These are phyloP conservation scores for Aspergillus pseudotamarii DNA, from an alignment of 2,329 filamentous ascomycete genomes.

Conservation along the genomic window DNA sequence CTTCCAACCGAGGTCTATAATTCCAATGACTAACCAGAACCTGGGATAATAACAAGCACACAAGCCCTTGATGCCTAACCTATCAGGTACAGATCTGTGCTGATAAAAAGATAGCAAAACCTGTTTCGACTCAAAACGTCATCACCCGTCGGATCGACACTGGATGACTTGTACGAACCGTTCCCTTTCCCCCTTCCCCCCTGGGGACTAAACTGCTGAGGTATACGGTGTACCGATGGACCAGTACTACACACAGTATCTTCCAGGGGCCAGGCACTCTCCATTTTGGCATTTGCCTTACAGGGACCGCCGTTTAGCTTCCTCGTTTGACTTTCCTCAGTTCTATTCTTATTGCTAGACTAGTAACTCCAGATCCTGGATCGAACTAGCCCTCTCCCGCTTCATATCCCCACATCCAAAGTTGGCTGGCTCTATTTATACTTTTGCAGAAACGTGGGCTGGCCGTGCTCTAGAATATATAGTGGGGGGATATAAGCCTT, in stretches of 20 bases:
- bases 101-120: constrained; percentile 1
- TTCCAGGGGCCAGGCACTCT: too few species aligned
- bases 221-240: too few species aligned
- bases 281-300: too few species aligned
- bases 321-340: constrained; percentile 6
- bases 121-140: constrained; percentile 8
- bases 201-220: too few species aligned
- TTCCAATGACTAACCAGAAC: too few species aligned
- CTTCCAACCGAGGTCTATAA: too few species aligned
- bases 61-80: background rate
- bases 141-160: constrained; percentile 3
- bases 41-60: background rate
- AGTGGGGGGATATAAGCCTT: background rate
- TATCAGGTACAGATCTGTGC: background rate
- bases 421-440: background rate
- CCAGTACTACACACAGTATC: too few species aligned
- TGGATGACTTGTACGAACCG: background rate
- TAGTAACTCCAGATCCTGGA: background rate
- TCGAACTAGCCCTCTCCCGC: background rate
- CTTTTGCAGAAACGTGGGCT: background rate
- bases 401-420: background rate
- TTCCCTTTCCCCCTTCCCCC: too few species aligned
- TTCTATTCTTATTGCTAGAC: background rate
- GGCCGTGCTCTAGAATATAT: background rate
- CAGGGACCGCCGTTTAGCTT: too few species aligned